A percentile compares a stretch with the other conserved stretches of the same genome.
phyloP scores from a whole-genome alignment of 495 filamentous ascomycete genomes.

The Geoglossum glabrum region DNA sequence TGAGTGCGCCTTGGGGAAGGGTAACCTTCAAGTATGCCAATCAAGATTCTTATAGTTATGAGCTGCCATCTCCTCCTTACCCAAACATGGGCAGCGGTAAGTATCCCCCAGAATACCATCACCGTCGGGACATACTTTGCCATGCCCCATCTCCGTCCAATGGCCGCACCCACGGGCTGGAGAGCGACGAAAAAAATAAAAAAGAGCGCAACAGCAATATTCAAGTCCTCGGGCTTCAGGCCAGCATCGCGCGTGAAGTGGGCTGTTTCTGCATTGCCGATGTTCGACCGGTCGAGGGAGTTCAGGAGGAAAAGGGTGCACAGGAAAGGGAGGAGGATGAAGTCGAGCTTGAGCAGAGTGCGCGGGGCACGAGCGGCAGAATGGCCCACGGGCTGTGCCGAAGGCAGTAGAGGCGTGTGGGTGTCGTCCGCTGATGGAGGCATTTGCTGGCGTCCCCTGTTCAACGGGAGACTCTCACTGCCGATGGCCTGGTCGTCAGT shows the following conservation, averaged over 20 bases:
- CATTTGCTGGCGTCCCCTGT: neutral
- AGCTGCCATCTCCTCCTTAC: conserved; percentile 19
- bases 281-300: conserved; percentile 29
- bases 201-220: conserved; percentile 32
- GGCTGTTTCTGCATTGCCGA: conserved; percentile 32
- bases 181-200: conserved; percentile 35
- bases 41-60: conserved; percentile 21
- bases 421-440: neutral
- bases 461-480: neutral
- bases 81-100: conserved; percentile 26
- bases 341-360: conserved; percentile 21
- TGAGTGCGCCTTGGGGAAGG: neutral
- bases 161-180: conserved; percentile 33
- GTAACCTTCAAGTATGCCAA: conserved; percentile 22
- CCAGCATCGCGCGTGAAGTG: conserved; percentile 29
- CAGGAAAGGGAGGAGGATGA: conserved; percentile 29
- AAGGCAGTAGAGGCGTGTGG: neutral
- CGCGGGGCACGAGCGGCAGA: neutral
- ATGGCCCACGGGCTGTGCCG: neutral
- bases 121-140: conserved; percentile 31
- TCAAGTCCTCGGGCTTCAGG: conserved; percentile 26
- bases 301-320: conserved; percentile 32
- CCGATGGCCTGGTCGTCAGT: neutral
- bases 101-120: conserved; percentile 34
- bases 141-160: conserved; percentile 31